phyloP scores from a whole-genome alignment of 257 asterid species.

The Forsythia suspensa region DNA sequence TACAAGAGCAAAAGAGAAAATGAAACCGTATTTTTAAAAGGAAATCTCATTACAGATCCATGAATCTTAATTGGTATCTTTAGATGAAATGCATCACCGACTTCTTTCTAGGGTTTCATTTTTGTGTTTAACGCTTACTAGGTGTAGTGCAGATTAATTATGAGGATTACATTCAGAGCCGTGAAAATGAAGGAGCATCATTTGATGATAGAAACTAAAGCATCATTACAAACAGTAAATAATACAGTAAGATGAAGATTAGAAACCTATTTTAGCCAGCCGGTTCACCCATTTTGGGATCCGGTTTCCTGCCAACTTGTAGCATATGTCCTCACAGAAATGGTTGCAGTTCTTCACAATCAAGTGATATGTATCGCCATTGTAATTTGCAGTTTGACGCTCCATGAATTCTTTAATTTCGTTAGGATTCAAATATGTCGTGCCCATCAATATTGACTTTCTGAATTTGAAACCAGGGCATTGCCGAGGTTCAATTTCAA shows the following conservation, averaged over 20 bases:
- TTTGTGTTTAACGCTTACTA: background rate
- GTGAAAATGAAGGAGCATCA: constrained; percentile 5
- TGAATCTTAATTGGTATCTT: background rate
- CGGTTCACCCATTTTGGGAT: constrained; percentile 94
- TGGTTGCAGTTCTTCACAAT: constrained; percentile 85
- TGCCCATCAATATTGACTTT: constrained; percentile 74
- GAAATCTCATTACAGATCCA: background rate
- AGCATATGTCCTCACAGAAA: constrained; percentile 75
- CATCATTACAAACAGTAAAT: background rate
- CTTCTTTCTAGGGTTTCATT: background rate
- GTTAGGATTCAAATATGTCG: constrained; percentile 48
- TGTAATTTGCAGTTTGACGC: constrained; percentile 53
- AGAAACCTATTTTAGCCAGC: constrained; percentile 10
- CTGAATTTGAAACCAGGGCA: constrained; percentile 87
- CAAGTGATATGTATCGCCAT: constrained; percentile 78
- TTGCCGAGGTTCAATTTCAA: constrained; percentile 79
- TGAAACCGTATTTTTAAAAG: background rate
- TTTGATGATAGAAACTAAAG: background rate
- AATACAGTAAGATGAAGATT: background rate
- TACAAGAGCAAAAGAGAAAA: constrained; percentile 15
- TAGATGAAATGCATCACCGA: background rate
- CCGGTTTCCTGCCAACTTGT: constrained; percentile 66
- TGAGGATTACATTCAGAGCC: no score
- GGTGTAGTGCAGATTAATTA: background rate
- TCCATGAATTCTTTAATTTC: constrained; percentile 76